Conservation (phyloP, 2,329 filamentous ascomycete species). For the Hyphodiscus sp. region DNA sequence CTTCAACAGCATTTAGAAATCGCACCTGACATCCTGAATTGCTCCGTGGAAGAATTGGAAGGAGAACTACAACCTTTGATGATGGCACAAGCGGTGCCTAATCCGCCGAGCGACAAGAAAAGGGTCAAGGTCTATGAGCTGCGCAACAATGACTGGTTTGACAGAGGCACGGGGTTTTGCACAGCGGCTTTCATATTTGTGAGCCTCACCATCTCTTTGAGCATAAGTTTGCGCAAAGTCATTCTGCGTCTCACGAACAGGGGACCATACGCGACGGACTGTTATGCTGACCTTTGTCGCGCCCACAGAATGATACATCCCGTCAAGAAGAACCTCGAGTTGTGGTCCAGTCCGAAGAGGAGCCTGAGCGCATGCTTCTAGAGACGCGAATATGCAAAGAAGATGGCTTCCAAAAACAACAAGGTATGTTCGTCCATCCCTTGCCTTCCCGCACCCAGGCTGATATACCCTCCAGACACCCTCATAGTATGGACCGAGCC, state of each 20-base stretch:
- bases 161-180: constrained; percentile 94
- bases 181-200: constrained; percentile 46
- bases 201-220: constrained; percentile 12
- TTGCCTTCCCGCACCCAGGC: constrained; percentile 23
- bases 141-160: constrained; percentile 98
- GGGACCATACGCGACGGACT: background rate
- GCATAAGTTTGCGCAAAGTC: background rate
- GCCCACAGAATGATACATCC: constrained; percentile 45
- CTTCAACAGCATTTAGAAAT: constrained; percentile 55
- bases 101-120: constrained; percentile 53
- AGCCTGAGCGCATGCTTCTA: constrained; percentile 73
- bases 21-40: constrained; percentile 45
- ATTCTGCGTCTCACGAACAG: background rate
- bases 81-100: constrained; percentile 67
- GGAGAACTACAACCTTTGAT: constrained; percentile 56
- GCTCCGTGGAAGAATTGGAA: constrained; percentile 43
- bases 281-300: constrained; percentile 24
- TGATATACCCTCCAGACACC: constrained; percentile 60
- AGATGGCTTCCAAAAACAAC: constrained; percentile 96
- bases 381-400: constrained; percentile 89
- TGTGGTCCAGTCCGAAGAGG: constrained; percentile 87
- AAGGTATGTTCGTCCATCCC: constrained; percentile 53
- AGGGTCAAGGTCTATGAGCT: constrained; percentile 99
- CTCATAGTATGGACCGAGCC: constrained; percentile 97
- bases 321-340: constrained; percentile 77